Percentiles rank a stretch among this genome's conserved stretches.
Conservation (phyloP, 2,329 filamentous ascomycete genomes). For the Didymosphaeria variabile region DNA sequence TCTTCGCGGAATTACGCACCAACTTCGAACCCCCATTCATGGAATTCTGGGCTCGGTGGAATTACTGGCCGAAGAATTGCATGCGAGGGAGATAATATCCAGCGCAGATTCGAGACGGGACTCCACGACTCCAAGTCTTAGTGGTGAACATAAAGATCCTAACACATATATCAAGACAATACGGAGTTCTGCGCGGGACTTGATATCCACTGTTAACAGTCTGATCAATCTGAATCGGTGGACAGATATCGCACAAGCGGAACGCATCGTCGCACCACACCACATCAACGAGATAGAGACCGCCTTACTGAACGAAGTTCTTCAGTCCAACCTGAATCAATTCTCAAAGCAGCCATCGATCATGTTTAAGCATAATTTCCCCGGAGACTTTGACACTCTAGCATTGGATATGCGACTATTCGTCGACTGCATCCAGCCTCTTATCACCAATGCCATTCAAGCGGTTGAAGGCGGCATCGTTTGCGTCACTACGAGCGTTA, state of each 20-base stretch:
- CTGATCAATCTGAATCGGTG: conserved; percentile 56
- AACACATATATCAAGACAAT: conserved; percentile 49
- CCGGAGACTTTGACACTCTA: conserved; percentile 41
- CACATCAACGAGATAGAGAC: conserved; percentile 45
- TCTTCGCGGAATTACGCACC: conserved; percentile 57
- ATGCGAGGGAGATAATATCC: conserved; percentile 27
- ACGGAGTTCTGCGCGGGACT: conserved; percentile 51
- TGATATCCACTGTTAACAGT: conserved; percentile 58
- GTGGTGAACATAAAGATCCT: conserved; percentile 30
- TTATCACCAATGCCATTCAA: conserved; percentile 55
- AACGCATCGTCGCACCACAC: conserved; percentile 34
- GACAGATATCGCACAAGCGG: conserved; percentile 44
- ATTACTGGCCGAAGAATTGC: conserved; percentile 54
- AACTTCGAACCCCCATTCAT: conserved; percentile 60
- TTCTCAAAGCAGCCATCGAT: conserved; percentile 38
- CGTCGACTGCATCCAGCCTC: conserved; percentile 53
- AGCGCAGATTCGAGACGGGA: conserved; percentile 11
- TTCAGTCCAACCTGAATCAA: conserved; percentile 39
- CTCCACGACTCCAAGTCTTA: conserved; percentile 22
- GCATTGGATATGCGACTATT: conserved; percentile 52
- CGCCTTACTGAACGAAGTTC: conserved; percentile 44
- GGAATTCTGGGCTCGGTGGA: conserved; percentile 56
- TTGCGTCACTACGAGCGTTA: conserved; percentile 44
- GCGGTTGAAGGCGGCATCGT: conserved; percentile 51
- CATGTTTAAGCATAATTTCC: conserved; percentile 45